Evolutionary conservation across 192 early-diverging fungal genomes (phyloP), one percentile per base, ranked within the genome.

Genomic region (Podila epicladia): DNA sequence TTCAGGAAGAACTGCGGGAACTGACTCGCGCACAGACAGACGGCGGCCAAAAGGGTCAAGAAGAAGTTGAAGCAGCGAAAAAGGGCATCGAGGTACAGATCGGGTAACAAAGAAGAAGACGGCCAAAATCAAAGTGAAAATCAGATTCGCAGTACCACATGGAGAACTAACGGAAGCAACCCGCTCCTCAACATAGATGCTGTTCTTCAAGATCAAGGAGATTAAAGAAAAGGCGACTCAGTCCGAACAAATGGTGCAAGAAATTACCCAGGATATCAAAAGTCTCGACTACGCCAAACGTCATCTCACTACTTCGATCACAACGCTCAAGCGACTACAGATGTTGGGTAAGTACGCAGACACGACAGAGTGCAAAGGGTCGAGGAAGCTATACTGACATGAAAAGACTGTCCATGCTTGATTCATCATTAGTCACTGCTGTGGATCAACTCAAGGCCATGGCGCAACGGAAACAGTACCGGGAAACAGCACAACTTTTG

Each of bases 231-330:
- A 96, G 77, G 95, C 98, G 20, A 86, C 90, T 0, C 88, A 91
- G 50, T 96, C 96, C 0, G 97, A 98, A 62, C 83, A 89, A 19
- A 93, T 93, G 88, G 97, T 99, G 0, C 91, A 94, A 20, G 96
- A 97, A 57, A 99, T 99, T 57, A 98, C 98, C 15, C 89, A 93
- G 65, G 98, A 99, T 71, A 98, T 99, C 71, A 96, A 96, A 71
- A 88, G 92, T 12, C 86, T 99, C 50, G 98, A 99, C 79, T 92
- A 92, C 71, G 95, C 97, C 45, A 99, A 99, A 82, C 90, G 93
- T 64, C 97, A 98, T 72, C 82, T 99, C 53, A 93, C 93, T 5
- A 72, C 83, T 31, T 92, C 96, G 2, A 94, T 96, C 15, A 93
- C 93, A 0, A 90, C 93, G 5, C 85, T 97, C 60, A 93, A 93